Evolutionary conservation across 345 rosid species (phyloP).

Genomic region (Eucalyptus grandis): DNA sequence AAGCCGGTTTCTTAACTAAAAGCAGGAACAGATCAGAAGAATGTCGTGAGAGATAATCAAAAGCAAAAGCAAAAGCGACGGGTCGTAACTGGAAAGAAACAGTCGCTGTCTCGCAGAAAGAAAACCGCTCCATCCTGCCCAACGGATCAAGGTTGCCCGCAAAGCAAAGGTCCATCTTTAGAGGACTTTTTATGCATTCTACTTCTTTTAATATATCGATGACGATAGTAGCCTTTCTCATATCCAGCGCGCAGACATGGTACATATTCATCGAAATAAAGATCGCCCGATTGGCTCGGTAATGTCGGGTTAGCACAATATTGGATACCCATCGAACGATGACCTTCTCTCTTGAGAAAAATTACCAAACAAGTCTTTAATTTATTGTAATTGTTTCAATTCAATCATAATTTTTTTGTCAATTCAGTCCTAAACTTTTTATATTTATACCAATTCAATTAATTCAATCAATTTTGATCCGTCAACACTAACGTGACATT

Average conservation of each 20-base stretch:
- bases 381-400: no score
- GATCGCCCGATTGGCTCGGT: background rate
- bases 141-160: background rate
- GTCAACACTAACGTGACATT: no score
- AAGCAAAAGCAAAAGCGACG: background rate
- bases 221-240: background rate
- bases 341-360: fast-evolving
- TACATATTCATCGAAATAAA: background rate
- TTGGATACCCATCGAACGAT: fast-evolving
- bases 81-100: background rate
- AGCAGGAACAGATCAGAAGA: background rate
- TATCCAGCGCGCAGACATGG: no score
- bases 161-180: background rate
- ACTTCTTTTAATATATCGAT: background rate
- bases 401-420: no score
- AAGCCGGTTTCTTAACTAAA: background rate
- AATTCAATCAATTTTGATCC: no score
- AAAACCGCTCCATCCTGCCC: background rate
- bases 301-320: background rate
- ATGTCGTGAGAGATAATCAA: background rate
- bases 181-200: background rate
- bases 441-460: no score
- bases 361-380: no score
- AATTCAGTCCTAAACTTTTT: fast-evolving
- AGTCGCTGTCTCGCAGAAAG: background rate